phyloP scores from a whole-genome alignment of 345 rosid species.

The Salix purpurea region DNA sequence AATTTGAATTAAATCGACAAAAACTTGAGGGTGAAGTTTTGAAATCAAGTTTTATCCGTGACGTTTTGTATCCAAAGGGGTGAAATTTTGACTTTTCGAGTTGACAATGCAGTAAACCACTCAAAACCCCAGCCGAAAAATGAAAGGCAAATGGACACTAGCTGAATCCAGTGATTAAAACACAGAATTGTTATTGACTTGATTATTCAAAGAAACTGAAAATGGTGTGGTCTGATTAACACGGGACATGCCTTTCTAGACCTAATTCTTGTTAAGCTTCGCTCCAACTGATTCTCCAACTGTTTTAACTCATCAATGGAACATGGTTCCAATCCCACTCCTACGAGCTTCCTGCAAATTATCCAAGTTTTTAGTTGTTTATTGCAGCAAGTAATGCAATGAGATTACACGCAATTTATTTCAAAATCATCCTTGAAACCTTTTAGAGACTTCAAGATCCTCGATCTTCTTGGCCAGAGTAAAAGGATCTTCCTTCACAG shows the following conservation, averaged over 20 bases:
- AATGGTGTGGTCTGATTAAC: background rate
- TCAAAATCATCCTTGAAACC: slow-evolving; percentile 31
- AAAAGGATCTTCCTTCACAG: slow-evolving; percentile 36
- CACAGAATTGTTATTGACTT: background rate
- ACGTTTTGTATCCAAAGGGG: background rate
- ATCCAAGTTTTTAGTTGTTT: background rate
- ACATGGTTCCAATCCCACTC: slow-evolving; percentile 65
- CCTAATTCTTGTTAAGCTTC: slow-evolving; percentile 67
- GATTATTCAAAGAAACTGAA: background rate
- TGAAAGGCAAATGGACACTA: background rate
- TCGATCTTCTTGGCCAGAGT: slow-evolving; percentile 65
- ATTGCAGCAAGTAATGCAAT: background rate
- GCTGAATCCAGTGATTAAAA: background rate
- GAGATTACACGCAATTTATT: background rate
- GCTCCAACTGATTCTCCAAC: slow-evolving; percentile 68
- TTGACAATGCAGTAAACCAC: background rate
- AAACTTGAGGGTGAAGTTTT: too few relatives aligned
- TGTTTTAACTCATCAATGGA: slow-evolving; percentile 62
- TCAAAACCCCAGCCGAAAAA: background rate
- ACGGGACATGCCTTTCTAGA: slow-evolving; percentile 59
- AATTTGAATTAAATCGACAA: too few relatives aligned
- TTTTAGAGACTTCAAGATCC: slow-evolving; percentile 53
- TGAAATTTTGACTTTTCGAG: background rate
- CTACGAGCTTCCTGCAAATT: slow-evolving; percentile 55
- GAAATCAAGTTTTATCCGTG: too few relatives aligned